Base-by-base conservation (phyloP, 345 rosid genomes). In the Trapa bicornis region DNA sequence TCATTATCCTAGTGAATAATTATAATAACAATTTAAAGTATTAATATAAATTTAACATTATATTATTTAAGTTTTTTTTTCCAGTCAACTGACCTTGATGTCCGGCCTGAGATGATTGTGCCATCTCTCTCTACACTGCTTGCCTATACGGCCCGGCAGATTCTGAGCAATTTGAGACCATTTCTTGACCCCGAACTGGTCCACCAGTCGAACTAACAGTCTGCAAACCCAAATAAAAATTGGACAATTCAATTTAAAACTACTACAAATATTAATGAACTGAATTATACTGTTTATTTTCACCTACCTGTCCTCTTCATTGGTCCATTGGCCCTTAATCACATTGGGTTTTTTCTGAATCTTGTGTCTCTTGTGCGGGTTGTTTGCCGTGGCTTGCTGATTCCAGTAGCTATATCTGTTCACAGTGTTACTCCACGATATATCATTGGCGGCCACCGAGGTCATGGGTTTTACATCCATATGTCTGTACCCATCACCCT, bases 291-390 rank as follows among this genome's bases (percentile, higher is more conserved):
- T 22, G 29, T 41, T 41, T 4, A 4, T 45, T 7, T 29, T 11
- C 41, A 92, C 99, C 92, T 87, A 92, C 99, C 92, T 87, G 80
- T 94, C 99, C 81, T 94, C 97, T 47, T 87, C 88, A 68, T 68
- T 71, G 16, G 89, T 84, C 99, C 99, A 94, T 75, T 94, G 99
- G 35, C 99, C 96, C 81, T 94, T 94, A 42, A 84, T 88, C 42
- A 83, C 75, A 65, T 71, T 85, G 72, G 77, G 63, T 78, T 79
- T 89, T 77, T 81, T 85, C 43, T 83, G 84, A 54, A 67, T 74
- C 75, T 78, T 89, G 79, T 64, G 70, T 12, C 72, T 66, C 72
- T 72, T 84, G 58, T 78, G 76, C 43, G 65, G 66, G 32, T 71
- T 68, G 76, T 69, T 82, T 42, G 38, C 61, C 70, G 75, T 81